Conservation (phyloP, 106 monocot species). For the Dioscorea dumetorum region DNA sequence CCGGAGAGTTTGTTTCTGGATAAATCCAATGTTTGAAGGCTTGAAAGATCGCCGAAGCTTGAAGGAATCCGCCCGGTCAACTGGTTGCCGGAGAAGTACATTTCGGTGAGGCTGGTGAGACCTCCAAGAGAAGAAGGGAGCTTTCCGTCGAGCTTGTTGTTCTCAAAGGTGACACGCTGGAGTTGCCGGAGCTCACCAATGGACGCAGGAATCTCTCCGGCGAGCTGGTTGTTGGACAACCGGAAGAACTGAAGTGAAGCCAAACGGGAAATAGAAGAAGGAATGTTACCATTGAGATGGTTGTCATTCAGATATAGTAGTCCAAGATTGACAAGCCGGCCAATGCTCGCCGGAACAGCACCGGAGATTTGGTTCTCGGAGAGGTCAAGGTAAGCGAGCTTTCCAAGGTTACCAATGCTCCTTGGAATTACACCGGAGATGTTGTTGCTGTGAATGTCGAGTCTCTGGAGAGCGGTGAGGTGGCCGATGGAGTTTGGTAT, state of each 20-base stretch:
- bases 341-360: conserved; percentile 13
- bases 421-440: conserved; percentile 23
- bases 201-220: conserved; percentile 25
- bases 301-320: conserved; percentile 19
- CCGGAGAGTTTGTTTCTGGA: conserved; percentile 23
- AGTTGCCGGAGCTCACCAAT: conserved; percentile 9
- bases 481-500: conserved; percentile 48
- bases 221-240: conserved; percentile 26
- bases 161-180: neutral
- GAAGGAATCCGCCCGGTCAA: conserved; percentile 32
- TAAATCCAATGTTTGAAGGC: conserved; percentile 19
- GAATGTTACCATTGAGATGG: conserved; percentile 25
- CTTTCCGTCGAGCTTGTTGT: conserved; percentile 21
- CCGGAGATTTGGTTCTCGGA: conserved; percentile 24
- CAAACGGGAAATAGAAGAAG: conserved; percentile 17
- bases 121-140: conserved; percentile 35
- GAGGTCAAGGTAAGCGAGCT: conserved; percentile 28
- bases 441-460: conserved; percentile 10
- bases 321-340: conserved; percentile 10
- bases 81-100: conserved; percentile 28
- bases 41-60: conserved; percentile 10
- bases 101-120: conserved; percentile 20
- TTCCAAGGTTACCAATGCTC: conserved; percentile 25
- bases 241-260: conserved; percentile 14
- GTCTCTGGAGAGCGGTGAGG: conserved; percentile 24